phyloP scores from a whole-genome alignment of 768 basidiomycete species.

The Hydnum rufescens region DNA sequence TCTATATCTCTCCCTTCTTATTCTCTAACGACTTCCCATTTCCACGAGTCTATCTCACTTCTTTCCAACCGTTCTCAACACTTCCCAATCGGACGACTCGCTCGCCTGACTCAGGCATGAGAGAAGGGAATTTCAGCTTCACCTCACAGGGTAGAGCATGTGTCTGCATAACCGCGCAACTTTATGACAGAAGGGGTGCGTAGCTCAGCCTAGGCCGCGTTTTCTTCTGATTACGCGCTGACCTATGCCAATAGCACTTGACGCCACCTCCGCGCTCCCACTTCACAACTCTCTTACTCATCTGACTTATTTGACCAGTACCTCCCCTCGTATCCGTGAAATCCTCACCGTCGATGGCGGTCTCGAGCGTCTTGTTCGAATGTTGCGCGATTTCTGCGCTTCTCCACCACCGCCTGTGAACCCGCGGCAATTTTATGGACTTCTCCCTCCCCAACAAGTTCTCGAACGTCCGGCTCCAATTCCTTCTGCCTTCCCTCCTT shows the following conservation, averaged over 20 bases:
- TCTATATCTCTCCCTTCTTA: too few relatives aligned
- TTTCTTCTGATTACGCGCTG: neutral
- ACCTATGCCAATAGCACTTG: slow-evolving; percentile 22
- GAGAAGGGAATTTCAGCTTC: slow-evolving; percentile 89
- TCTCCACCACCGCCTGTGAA: slow-evolving; percentile 68
- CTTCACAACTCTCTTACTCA: slow-evolving; percentile 90
- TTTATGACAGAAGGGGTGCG: slow-evolving; percentile 87
- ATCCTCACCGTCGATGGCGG: slow-evolving; percentile 98
- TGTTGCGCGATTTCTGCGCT: slow-evolving; percentile 75
- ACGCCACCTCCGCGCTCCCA: slow-evolving; percentile 39
- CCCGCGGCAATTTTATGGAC: slow-evolving; percentile 55
- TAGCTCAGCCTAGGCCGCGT: slow-evolving; percentile 7
- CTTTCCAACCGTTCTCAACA: too few relatives aligned
- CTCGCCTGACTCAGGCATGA: slow-evolving; percentile 19
- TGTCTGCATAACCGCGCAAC: slow-evolving; percentile 82
- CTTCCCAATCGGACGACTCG: too few relatives aligned
- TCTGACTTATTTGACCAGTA: slow-evolving; percentile 89
- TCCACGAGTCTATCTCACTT: too few relatives aligned
- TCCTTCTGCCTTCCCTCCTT: slow-evolving; percentile 18
- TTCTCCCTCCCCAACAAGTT: slow-evolving; percentile 31
- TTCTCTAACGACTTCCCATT: too few relatives aligned
- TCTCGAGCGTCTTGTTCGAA: slow-evolving; percentile 82
- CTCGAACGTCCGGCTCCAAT: neutral
- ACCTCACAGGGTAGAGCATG: slow-evolving; percentile 88
- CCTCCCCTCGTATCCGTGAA: slow-evolving; percentile 92